phyloP scores from a whole-genome alignment of 176 grass and related monocot species.

The Miscanthus lutarioriparius region DNA sequence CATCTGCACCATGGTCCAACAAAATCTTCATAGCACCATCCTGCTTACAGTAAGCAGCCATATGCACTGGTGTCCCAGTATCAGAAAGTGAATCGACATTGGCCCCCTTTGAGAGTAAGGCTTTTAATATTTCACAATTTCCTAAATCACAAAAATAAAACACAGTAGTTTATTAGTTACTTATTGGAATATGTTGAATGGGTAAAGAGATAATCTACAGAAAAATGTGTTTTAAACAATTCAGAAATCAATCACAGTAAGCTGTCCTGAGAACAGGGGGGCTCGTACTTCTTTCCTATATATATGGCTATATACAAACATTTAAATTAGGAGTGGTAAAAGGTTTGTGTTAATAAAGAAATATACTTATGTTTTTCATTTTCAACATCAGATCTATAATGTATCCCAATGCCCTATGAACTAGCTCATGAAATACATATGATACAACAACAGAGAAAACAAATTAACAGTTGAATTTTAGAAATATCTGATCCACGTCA shows the following conservation, averaged over 20 bases:
- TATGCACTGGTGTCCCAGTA: conserved; percentile 34
- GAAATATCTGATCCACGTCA: not conserved
- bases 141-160: conserved; percentile 17
- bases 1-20: conserved; percentile 39
- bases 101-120: conserved; percentile 40
- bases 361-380: not conserved
- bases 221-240: not conserved
- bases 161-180: not conserved
- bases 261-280: not conserved
- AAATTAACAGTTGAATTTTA: not conserved
- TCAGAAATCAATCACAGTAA: not conserved
- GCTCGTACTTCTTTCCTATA: not conserved
- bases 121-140: conserved; percentile 31
- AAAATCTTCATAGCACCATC: conserved; percentile 41
- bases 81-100: conserved; percentile 3
- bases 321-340: not conserved
- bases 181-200: not conserved
- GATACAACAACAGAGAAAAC: not conserved
- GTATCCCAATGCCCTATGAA: not conserved
- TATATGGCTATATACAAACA: not conserved
- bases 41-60: not conserved
- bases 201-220: not conserved
- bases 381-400: not conserved
- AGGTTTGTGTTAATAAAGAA: not conserved
- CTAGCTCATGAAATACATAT: not conserved